Evolutionary conservation across 1,284 basidiomycete genomes (phyloP), one percentile per base, ranked within the genome.

Genomic region (Singerocomus rubriflavus): DNA sequence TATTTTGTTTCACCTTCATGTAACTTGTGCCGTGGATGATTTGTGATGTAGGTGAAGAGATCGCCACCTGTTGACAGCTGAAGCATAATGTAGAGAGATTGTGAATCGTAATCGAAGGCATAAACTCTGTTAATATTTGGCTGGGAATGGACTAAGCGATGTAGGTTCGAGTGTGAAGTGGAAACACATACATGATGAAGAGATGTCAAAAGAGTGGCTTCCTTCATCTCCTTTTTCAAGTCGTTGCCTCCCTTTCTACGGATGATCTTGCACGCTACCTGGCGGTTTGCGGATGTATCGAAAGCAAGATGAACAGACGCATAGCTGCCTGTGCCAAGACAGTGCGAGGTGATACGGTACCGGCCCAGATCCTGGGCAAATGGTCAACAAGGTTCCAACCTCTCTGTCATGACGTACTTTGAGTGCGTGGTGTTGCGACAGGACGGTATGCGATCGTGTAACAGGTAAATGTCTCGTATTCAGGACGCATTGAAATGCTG

Each of bases 41-140:
- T 81, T n/a, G 81, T 81, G 54, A 92, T 83, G 65, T 92, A 93
- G 1, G 87, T 86, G 68, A 91, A 93, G 12, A 94, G 76, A 64
- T 94, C 91, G 16, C 92, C 91, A 6, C 91, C 91, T 0, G 89
- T 90, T 56, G 88, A 91, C 6, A 93, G 75, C 62, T 93, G 84
- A 37, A 93, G 79, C 64, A 93, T 89, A 44, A 94, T 85, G 67
- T 93, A 85, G 80, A 88, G 73, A 63, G 85, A 84, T 51, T 76
- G 75, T 2, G 81, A 74, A 52, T 82, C 74, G 45, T 84, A 72
- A 54, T 82, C 78, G 21, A 88, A 84, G 48, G 83, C 84, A 57
- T 84, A 81, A 33, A 93, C 81, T 40, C 80, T 76, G 60, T 89
- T 90, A 50, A 93, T 88, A 57, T 91, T 92, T 5, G 90, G 88